Percentiles rank a stretch among this genome's conserved stretches.
Evolutionary conservation across 805 yeast genomes (phyloP).

Genomic region (Cyberlindnera mycetangii): DNA sequence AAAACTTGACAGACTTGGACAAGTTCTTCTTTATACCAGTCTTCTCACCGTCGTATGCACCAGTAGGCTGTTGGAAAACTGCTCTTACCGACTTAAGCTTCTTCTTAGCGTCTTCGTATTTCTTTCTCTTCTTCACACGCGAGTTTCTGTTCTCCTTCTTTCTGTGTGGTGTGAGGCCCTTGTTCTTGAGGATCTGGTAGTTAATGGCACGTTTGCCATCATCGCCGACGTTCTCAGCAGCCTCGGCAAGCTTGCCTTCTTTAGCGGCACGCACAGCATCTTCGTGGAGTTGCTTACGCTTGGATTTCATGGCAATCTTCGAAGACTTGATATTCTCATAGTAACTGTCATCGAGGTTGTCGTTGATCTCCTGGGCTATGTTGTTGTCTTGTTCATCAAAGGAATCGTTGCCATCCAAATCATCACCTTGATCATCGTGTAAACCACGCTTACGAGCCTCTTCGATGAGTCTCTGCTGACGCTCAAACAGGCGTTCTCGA

Average conservation of each 20-base stretch:
- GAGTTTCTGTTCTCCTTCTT: conserved; percentile 93
- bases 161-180: conserved; percentile 91
- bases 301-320: conserved; percentile 46
- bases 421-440: conserved; percentile 52
- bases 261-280: conserved; percentile 75
- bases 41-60: conserved; percentile 89
- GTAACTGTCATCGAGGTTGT: conserved; percentile 51
- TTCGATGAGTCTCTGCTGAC: conserved; percentile 82
- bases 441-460: conserved; percentile 86
- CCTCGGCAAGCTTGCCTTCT: conserved; percentile 78
- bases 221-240: conserved; percentile 58
- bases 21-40: conserved; percentile 97
- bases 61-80: conserved; percentile 72
- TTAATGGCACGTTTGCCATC: conserved; percentile 93
- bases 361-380: conserved; percentile 39
- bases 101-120: conserved; percentile 93
- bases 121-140: conserved; percentile 97
- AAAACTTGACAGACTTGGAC: conserved; percentile 79
- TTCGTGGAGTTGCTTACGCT: conserved; percentile 62
- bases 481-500: conserved; percentile 82
- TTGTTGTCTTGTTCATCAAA: conserved; percentile 45
- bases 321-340: conserved; percentile 52
- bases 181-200: conserved; percentile 93
- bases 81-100: conserved; percentile 86
- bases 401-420: conserved; percentile 48